A percentile compares a stretch with the other conserved stretches of the same genome.
phyloP scores from a whole-genome alignment of 2,329 filamentous ascomycete species.

The Cordyceps militaris region DNA sequence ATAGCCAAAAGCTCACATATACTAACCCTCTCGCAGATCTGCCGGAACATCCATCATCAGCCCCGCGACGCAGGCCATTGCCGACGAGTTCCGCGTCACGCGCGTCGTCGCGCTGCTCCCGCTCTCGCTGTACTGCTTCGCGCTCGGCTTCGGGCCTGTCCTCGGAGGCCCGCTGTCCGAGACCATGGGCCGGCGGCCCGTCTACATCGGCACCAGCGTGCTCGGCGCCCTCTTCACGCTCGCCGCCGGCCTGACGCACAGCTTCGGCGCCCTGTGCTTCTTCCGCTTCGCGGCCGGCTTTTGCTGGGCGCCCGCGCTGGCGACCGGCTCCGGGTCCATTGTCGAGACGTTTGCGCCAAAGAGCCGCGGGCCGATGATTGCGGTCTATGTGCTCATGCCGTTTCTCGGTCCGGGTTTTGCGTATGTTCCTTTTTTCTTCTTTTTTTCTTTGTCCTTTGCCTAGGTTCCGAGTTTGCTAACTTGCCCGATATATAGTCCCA shows the following conservation, averaged over 20 bases:
- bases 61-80: constrained; percentile 38
- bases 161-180: constrained; percentile 54
- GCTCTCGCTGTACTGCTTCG: constrained; percentile 53
- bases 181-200: constrained; percentile 44
- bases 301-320: constrained; percentile 40
- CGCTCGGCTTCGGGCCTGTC: constrained; percentile 53
- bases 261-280: constrained; percentile 43
- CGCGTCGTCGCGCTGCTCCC: constrained; percentile 51
- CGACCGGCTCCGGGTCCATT: constrained; percentile 43
- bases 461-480: neutral
- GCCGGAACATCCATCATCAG: constrained; percentile 49
- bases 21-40: constrained; percentile 33
- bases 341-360: constrained; percentile 39
- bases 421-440: constrained; percentile 25
- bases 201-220: constrained; percentile 41
- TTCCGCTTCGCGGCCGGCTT: constrained; percentile 52
- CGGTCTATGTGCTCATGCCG: constrained; percentile 42
- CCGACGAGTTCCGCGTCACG: constrained; percentile 45
- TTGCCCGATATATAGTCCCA: constrained; percentile 26
- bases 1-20: too few species aligned
- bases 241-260: constrained; percentile 44
- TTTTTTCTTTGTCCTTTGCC: neutral
- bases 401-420: constrained; percentile 47
- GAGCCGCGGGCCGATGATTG: constrained; percentile 35
- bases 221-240: constrained; percentile 49